These are phyloP conservation scores for Theobroma grandiflorum DNA, from an alignment of 441 rosid genomes.

Conservation along the genomic window DNA sequence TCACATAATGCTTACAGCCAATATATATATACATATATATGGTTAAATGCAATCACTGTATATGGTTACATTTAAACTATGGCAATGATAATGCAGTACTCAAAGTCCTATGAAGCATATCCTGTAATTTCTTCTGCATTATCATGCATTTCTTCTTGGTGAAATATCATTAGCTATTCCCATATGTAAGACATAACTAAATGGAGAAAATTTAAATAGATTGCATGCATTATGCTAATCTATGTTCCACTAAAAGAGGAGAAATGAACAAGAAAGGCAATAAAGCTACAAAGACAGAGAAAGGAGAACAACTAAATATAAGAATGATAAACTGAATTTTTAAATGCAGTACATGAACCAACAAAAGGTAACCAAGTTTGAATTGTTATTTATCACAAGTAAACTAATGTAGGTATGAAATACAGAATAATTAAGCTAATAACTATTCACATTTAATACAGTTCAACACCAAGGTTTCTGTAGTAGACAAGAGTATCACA, in stretches of 20 bases:
- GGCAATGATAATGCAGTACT: neutral
- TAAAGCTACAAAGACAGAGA: neutral
- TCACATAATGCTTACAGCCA: too few relatives aligned
- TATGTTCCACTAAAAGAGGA: neutral
- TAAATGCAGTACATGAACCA: conserved; percentile 16
- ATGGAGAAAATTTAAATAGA: conserved; percentile 8
- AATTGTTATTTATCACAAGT: neutral
- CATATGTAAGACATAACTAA: neutral
- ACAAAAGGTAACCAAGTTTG: conserved; percentile 3
- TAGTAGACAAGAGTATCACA: conserved; percentile 7
- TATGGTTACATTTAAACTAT: too few relatives aligned
- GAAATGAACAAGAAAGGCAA: conserved; percentile 2
- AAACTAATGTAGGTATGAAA: neutral
- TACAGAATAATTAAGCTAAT: neutral
- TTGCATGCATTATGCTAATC: neutral
- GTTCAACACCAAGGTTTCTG: neutral
- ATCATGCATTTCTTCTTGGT: neutral
- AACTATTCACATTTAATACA: conserved; percentile 5
- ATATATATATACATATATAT: neutral
- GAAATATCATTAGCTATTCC: conserved; percentile 6
- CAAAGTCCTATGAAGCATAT: neutral
- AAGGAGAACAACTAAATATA: neutral
- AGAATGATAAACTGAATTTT: neutral
- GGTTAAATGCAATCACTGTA: neutral
- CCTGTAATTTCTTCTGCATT: neutral